A percentile compares a stretch with the other conserved stretches of the same genome.
These are phyloP conservation scores for Gossypium mustelinum DNA, from an alignment of 345 rosid genomes.

Conservation along the genomic window DNA sequence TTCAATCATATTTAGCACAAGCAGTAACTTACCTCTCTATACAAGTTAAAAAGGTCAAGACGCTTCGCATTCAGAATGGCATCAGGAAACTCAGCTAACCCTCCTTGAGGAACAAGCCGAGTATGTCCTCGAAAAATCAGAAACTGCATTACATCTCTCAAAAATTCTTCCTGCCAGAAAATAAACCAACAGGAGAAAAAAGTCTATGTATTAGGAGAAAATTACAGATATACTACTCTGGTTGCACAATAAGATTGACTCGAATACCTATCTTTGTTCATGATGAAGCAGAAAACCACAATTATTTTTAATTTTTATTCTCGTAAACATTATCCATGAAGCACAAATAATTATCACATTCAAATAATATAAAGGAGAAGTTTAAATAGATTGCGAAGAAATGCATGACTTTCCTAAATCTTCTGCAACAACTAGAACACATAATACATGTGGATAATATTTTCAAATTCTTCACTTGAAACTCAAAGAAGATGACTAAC, in stretches of 20 bases:
- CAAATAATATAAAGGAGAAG: not conserved
- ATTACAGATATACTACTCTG: not conserved
- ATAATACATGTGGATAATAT: not conserved
- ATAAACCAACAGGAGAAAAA: not conserved
- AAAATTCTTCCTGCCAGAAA: conserved; percentile 81
- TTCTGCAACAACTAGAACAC: not conserved
- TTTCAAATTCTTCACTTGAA: conserved; percentile 1
- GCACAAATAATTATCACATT: not conserved
- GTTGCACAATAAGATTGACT: not conserved
- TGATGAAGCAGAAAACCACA: not conserved
- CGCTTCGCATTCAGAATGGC: conserved; percentile 95
- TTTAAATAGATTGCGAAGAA: not conserved
- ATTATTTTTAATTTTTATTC: not conserved
- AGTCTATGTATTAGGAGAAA: not conserved
- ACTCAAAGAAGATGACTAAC: conserved; percentile 32
- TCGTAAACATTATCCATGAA: not conserved
- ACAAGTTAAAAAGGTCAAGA: conserved; percentile 92
- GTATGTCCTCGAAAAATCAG: conserved; percentile 83
- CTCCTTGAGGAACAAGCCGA: conserved; percentile 98
- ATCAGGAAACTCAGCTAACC: conserved; percentile 91
- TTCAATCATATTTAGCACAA: conserved; percentile 8
- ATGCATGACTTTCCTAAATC: not conserved
- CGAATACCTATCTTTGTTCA: not conserved
- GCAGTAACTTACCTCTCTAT: conserved; percentile 69
- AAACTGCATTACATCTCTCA: conserved; percentile 97